These are phyloP conservation scores for Sugiyamaella castrensis DNA, from an alignment of 1,139 yeast genomes.

Conservation along the genomic window DNA sequence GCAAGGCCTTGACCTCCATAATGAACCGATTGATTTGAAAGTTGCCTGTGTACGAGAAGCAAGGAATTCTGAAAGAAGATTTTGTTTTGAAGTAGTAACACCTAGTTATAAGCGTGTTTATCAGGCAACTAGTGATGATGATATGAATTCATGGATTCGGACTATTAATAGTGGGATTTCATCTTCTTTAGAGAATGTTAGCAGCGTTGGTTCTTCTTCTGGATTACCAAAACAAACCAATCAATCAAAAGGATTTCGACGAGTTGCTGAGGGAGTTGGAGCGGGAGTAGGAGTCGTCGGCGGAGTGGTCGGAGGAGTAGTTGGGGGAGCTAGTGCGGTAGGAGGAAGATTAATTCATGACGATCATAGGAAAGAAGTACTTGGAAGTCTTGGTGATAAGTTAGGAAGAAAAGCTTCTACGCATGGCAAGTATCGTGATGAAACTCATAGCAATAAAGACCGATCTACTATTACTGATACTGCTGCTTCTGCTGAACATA, in stretches of 20 bases:
- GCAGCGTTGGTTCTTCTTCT: not conserved
- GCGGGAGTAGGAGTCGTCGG: not conserved
- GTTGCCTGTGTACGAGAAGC: slow-evolving; percentile 61
- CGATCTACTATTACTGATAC: no score
- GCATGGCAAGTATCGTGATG: no score
- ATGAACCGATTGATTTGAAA: slow-evolving; percentile 70
- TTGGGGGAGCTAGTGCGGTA: not conserved
- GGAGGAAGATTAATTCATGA: not conserved
- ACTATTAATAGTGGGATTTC: slow-evolving; percentile 45
- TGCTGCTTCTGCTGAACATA: not conserved
- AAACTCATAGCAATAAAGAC: no score
- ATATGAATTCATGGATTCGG: slow-evolving; percentile 66
- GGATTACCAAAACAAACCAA: not conserved
- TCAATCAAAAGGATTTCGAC: slow-evolving; percentile 1
- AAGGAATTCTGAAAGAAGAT: slow-evolving; percentile 45
- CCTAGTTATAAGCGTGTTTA: slow-evolving; percentile 69
- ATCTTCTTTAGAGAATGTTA: slow-evolving; percentile 30
- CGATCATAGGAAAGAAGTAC: no score
- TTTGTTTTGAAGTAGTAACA: slow-evolving; percentile 75
- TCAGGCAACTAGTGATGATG: slow-evolving; percentile 72
- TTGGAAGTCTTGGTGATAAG: no score
- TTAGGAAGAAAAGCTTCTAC: no score
- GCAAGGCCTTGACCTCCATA: slow-evolving; percentile 59
- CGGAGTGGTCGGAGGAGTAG: not conserved
- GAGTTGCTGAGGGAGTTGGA: slow-evolving; percentile 1